Percentiles rank a stretch among this genome's conserved stretches.
These are phyloP conservation scores for Saraca asoca DNA, from an alignment of 331 rosid species.

Conservation along the genomic window DNA sequence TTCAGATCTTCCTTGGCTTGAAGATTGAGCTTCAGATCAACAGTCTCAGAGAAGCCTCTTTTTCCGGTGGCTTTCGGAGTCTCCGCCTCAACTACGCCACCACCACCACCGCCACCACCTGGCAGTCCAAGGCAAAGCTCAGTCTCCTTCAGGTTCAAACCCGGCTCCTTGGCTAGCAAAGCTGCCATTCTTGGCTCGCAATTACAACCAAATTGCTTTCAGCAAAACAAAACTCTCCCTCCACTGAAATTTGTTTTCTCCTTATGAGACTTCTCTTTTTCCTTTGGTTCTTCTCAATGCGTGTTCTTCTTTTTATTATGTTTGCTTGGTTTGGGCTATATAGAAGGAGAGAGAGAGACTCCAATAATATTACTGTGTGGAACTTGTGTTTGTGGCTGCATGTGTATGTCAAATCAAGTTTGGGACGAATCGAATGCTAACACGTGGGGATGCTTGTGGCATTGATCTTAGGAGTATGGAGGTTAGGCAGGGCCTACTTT, in stretches of 20 bases:
- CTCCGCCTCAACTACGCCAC: conserved; percentile 44
- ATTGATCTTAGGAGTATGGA: conserved; percentile 34
- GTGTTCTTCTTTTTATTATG: conserved; percentile 44
- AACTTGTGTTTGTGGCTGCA: conserved; percentile 60
- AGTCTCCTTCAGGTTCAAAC: conserved; percentile 75
- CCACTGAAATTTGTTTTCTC: conserved; percentile 29
- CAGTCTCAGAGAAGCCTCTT: conserved; percentile 91
- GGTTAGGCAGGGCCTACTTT: conserved; percentile 17
- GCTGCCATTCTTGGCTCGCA: conserved; percentile 49
- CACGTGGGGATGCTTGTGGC: conserved; percentile 48
- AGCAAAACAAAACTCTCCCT: not conserved
- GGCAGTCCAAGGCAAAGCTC: conserved; percentile 95
- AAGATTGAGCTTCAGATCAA: conserved; percentile 84
- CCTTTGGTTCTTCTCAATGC: conserved; percentile 27
- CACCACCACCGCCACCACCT: conserved; percentile 51
- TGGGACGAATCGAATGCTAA: conserved; percentile 29
- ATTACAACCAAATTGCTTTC: conserved; percentile 5
- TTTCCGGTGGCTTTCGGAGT: conserved; percentile 62
- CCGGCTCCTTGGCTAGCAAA: conserved; percentile 40
- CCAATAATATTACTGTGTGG: conserved; percentile 65
- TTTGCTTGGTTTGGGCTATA: conserved; percentile 42
- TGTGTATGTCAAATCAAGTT: conserved; percentile 59
- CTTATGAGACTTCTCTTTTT: not conserved
- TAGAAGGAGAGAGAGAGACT: conserved; percentile 38
- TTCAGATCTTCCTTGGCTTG: conserved; percentile 64